Evolutionary conservation across 208 protist species (phyloP), one percentile per base, ranked within the genome.

Genomic region (Angomonas deanei): DNA sequence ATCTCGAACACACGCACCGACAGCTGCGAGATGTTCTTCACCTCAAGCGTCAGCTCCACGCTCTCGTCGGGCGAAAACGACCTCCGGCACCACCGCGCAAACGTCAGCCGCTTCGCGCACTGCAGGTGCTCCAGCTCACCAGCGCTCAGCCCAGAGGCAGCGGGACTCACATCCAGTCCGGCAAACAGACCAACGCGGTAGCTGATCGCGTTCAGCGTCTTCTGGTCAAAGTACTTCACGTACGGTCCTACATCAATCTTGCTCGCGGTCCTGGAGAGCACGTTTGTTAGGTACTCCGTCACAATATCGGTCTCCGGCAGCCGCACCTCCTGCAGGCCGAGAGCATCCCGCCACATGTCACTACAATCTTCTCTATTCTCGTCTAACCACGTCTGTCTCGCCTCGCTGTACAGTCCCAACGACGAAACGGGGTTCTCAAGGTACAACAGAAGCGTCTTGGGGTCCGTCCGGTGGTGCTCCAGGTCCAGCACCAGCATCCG

Each of bases 401-500:
- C 24, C 42, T 3, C 4, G 11, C 10, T 15, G 55, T 48, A 61
- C 33, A 34, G 5, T n/a, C 10, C 6, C 33, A 46, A 4, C 1
- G 6, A 19, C 21, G 26, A 27, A 15, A 61, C 36, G 1, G 55
- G 55, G 55, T 39, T 13, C 21, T 42, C 31, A 32, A 48, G 11
- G 34, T 61, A 61, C 55, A 28, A 19, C 11, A 48, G 1, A 10
- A 61, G 31, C 19, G 34, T 8, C 34, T 61, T 38, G 36, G 26
- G 36, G 55, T 24, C 5, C 11, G 48, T 26, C 30, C 3, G 21
- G 34, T 61, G 42, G 33, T 5, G 27, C 30, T 61, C 55, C 55
- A 61, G 13, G 55, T 61, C 34, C 4, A 61, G 33, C 3, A 24
- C 36, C 3, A 61, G 55, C 55, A 61, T 53, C 48, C 31, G 24